A percentile compares a stretch with the other conserved stretches of the same genome.
These are phyloP conservation scores for Dimocarpus longan DNA, from an alignment of 345 rosid species.

Conservation along the genomic window DNA sequence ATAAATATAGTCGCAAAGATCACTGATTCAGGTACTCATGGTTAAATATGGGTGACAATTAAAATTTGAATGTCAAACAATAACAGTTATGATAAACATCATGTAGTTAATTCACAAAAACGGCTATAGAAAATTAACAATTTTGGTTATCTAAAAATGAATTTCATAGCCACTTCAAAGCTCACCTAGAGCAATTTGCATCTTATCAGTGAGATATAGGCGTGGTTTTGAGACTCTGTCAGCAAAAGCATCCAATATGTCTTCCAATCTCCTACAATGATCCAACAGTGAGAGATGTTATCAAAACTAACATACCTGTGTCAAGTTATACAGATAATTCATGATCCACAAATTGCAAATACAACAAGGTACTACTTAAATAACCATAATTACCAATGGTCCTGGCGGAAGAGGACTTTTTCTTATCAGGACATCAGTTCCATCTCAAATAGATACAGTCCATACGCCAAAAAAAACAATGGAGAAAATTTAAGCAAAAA, in stretches of 20 bases:
- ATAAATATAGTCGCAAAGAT: not conserved
- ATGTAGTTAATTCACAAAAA: not conserved
- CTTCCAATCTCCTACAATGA: conserved; percentile 76
- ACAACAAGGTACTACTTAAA: conserved; percentile 2
- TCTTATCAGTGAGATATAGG: conserved; percentile 84
- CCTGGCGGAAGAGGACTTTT: not conserved
- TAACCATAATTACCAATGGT: not conserved
- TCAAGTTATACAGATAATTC: not conserved
- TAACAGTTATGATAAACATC: not conserved
- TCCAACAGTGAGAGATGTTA: conserved; percentile 18
- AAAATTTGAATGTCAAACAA: not conserved
- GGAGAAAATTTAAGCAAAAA: not conserved
- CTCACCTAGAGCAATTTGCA: conserved; percentile 89
- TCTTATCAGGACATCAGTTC: not conserved
- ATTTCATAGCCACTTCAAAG: conserved; percentile 14
- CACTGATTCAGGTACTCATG: not conserved
- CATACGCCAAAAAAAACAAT: not conserved
- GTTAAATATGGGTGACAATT: not conserved
- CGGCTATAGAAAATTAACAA: not conserved
- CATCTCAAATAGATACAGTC: not conserved
- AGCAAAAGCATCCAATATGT: conserved; percentile 88
- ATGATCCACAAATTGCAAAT: not conserved
- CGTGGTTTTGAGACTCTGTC: conserved; percentile 88
- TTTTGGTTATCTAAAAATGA: not conserved
- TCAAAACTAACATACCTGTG: not conserved